Evolutionary conservation across 2,329 filamentous ascomycete species (phyloP), one percentile per base, ranked within the genome.

Genomic region (Colletotrichum melonis): DNA sequence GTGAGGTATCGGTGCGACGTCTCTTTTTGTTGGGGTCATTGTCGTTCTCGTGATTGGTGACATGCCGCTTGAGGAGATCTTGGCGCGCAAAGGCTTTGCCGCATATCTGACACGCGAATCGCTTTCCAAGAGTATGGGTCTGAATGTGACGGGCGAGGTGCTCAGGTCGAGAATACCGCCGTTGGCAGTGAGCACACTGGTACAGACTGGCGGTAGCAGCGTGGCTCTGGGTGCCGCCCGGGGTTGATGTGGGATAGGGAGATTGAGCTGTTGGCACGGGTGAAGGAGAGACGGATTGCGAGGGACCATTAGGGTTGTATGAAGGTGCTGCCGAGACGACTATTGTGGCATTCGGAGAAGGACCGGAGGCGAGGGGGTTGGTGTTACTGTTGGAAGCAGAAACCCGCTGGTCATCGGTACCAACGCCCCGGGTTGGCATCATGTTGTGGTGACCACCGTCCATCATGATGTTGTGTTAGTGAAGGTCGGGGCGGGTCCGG

Each of bases 61-160:
- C 83, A 76, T 89, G 88, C 16, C 88, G 84, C 75, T 88, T 88
- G 64, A 89, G 81, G 12, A 89, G 82, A 76, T 89, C 87, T 69
- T 87, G 88, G 24, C 88, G 84, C 11, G 87, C 86, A 77, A 89
- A 89, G 5, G 86, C 85, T 76, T 89, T 89, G 68, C 86, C 84
- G 75, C 88, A 89, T 68, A 89, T 81, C 52, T 86, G 81, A 75
- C 86, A 88, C 22, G 81, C 78, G 76, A 88, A 88, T 35, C 86
- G 84, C 63, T 87, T 86, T 5, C 86, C 86, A 7, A 88, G 81
- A 3, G 86, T 88, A 75, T 88, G 86, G 3, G 86, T 86, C 75
- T 86, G 85, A 49, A 88, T 86, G 76, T 88, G 86, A 30, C 86
- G 81, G 67, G 88, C 87, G 12, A 89, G 85, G 76, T 89, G 87